Conservation (phyloP, 371 early-diverging fungal species). For the Synchytrium microbalum region DNA sequence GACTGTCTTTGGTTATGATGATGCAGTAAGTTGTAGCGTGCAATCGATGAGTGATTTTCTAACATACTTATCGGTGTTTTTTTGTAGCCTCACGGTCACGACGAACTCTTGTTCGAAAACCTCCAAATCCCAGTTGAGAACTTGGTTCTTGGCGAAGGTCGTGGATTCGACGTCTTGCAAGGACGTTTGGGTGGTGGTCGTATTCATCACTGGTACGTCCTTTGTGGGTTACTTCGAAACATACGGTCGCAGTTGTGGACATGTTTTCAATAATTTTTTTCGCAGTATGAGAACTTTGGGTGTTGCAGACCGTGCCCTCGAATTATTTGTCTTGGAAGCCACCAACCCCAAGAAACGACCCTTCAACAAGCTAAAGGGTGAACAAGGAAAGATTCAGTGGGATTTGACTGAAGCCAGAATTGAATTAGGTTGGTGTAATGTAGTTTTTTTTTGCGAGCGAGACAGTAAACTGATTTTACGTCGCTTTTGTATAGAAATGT, state of each 20-base stretch:
- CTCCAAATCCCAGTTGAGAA: conserved; percentile 81
- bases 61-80: too few species aligned
- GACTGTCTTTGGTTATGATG: conserved; percentile 89
- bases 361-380: conserved; percentile 72
- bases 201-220: background rate
- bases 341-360: conserved; percentile 74
- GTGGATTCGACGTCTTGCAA: conserved; percentile 95
- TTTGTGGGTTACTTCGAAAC: too few species aligned
- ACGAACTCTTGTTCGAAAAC: conserved; percentile 82
- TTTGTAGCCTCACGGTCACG: conserved; percentile 55
- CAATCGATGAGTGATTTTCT: too few species aligned
- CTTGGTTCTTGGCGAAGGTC: conserved; percentile 86
- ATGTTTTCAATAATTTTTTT: conserved; percentile 23
- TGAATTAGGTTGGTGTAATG: too few species aligned
- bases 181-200: conserved; percentile 88
- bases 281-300: conserved; percentile 90
- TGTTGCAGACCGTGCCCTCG: conserved; percentile 85
- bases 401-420: conserved; percentile 80
- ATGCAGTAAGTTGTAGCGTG: too few species aligned
- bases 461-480: background rate
- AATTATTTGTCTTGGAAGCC: conserved; percentile 71
- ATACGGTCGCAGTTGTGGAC: background rate
- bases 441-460: too few species aligned
- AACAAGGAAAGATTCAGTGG: conserved; percentile 70
- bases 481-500: conserved; percentile 84